Conservation (phyloP, 1,284 basidiomycete genomes). For the Ceratobasidium sp. region DNA sequence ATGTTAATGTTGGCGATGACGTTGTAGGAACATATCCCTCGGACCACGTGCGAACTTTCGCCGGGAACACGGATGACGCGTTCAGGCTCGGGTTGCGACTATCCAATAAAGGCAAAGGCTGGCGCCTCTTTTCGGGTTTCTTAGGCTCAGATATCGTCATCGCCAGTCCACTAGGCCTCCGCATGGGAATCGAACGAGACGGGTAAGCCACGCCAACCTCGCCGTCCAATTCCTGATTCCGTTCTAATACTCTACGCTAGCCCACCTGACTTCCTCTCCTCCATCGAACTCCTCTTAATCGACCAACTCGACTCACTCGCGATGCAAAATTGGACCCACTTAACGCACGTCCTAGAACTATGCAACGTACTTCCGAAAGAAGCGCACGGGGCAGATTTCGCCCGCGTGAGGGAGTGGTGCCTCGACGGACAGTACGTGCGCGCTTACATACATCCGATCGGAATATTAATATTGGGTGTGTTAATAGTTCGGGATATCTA, state of each 20-base stretch:
- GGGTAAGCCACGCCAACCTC: constrained; percentile 67
- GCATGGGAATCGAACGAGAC: constrained; percentile 95
- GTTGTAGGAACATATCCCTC: constrained; percentile 76
- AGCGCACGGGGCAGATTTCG: constrained; percentile 95
- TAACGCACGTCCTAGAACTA: constrained; percentile 6
- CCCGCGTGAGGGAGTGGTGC: constrained; percentile 97
- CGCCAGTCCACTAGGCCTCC: constrained; percentile 92
- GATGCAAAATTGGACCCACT: constrained; percentile 99
- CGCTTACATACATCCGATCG: neutral
- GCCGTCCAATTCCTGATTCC: constrained; percentile 48
- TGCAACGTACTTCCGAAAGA: constrained; percentile 89
- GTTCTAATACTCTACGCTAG: constrained; percentile 59
- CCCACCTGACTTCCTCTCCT: constrained; percentile 90
- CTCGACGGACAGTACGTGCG: constrained; percentile 87
- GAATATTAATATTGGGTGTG: constrained; percentile 3
- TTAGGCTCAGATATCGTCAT: constrained; percentile 93
- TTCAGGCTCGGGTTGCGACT: constrained; percentile 95
- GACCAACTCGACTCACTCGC: constrained; percentile 94
- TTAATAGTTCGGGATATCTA: constrained; percentile 78
- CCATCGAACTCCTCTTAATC: constrained; percentile 92
- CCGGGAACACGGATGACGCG: constrained; percentile 97
- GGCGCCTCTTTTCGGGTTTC: constrained; percentile 88
- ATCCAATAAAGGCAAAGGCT: constrained; percentile 83
- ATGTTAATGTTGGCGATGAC: constrained; percentile 44
- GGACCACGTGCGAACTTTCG: constrained; percentile 95